Percentiles rank a stretch among this genome's conserved stretches.
Conservation (phyloP, 164 flowering plant genomes). For the Litsea cubeba region DNA sequence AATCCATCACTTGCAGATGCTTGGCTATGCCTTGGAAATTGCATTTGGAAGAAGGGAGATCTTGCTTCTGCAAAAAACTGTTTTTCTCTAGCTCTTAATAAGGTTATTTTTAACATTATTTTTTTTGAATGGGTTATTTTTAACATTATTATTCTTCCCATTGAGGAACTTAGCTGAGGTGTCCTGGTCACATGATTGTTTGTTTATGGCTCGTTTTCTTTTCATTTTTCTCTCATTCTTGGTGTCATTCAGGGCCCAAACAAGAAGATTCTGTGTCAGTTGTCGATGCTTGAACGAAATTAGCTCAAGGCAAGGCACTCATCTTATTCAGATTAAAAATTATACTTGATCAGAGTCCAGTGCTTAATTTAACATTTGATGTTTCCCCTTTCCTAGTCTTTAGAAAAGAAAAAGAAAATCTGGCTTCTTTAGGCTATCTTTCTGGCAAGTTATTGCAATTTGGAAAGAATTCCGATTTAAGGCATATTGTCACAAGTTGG, state of each 20-base stretch:
- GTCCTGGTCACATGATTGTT: not conserved
- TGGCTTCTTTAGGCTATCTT: slow-evolving; percentile 4
- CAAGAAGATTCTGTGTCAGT: slow-evolving; percentile 71
- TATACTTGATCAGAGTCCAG: not conserved
- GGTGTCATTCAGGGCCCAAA: slow-evolving; percentile 55
- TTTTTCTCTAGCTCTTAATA: slow-evolving; percentile 59
- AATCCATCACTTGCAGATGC: slow-evolving; percentile 94
- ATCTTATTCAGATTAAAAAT: not conserved
- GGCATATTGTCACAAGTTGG: not conserved
- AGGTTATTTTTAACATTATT: slow-evolving; percentile 35
- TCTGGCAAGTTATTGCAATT: not conserved
- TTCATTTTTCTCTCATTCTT: slow-evolving; percentile 1
- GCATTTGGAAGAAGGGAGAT: slow-evolving; percentile 96
- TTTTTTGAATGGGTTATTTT: not conserved
- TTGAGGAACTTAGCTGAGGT: not conserved
- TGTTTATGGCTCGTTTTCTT: not conserved
- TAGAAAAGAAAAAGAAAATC: not conserved
- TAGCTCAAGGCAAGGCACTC: slow-evolving; percentile 71
- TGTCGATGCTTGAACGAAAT: slow-evolving; percentile 89
- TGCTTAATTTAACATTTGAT: not conserved
- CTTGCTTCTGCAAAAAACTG: slow-evolving; percentile 71
- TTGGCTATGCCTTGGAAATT: slow-evolving; percentile 82
- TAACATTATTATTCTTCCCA: not conserved
- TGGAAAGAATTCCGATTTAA: not conserved
- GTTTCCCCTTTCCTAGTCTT: not conserved